Evolutionary conservation across 2,329 filamentous ascomycete species (phyloP).

Genomic region (Ophiocordyceps unilateralis): DNA sequence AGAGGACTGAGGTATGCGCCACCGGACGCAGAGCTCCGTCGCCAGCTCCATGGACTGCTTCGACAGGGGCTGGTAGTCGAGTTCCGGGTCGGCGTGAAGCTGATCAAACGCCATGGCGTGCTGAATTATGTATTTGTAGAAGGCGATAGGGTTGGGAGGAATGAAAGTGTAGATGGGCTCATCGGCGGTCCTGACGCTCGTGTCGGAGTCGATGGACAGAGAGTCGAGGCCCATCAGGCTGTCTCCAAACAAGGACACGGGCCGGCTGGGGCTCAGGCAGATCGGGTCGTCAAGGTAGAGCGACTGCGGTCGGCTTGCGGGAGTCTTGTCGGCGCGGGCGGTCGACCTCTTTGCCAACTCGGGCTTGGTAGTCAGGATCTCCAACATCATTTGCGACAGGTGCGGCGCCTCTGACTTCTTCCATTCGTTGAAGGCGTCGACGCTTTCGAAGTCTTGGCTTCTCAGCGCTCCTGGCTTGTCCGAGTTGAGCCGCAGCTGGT

Average conservation of each 20-base stretch:
- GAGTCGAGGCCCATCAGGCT: slow-evolving; percentile 48
- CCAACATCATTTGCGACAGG: slow-evolving; percentile 82
- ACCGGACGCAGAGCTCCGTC: slow-evolving; percentile 69
- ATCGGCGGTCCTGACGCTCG: slow-evolving; percentile 39
- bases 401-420: slow-evolving; percentile 78
- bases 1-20: slow-evolving; percentile 75
- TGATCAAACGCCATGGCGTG: slow-evolving; percentile 54
- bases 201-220: slow-evolving; percentile 43
- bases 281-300: slow-evolving; percentile 30
- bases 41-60: slow-evolving; percentile 68
- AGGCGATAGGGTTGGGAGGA: slow-evolving; percentile 63
- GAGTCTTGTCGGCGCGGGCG: slow-evolving; percentile 34
- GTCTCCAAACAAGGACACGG: slow-evolving; percentile 29
- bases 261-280: slow-evolving; percentile 34
- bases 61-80: slow-evolving; percentile 41
- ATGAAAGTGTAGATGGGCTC: slow-evolving; percentile 73
- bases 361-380: slow-evolving; percentile 72
- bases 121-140: slow-evolving; percentile 68
- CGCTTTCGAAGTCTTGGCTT: slow-evolving; percentile 74
- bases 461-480: slow-evolving; percentile 62
- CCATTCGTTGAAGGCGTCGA: slow-evolving; percentile 80
- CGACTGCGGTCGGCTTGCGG: slow-evolving; percentile 32
- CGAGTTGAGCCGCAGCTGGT: slow-evolving; percentile 75
- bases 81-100: slow-evolving; percentile 33
- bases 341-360: slow-evolving; percentile 66